phyloP scores from a whole-genome alignment of 169 alveolate species.

The Plasmodium cynomolgi region DNA sequence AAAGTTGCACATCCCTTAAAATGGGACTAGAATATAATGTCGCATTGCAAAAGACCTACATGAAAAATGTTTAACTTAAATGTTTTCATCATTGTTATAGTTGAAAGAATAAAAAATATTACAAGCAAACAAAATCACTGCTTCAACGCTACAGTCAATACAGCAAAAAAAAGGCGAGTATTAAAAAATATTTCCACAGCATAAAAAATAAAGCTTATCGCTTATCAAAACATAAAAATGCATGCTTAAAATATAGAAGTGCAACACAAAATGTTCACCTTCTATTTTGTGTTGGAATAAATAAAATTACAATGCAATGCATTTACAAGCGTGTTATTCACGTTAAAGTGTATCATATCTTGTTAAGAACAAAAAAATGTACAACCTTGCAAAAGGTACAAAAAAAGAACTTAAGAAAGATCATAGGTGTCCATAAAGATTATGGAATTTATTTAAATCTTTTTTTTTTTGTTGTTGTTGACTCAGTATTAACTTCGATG shows the following conservation, averaged over 20 bases:
- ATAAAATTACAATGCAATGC: background rate
- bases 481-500: background rate
- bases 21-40: background rate
- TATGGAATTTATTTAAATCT: background rate
- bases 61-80: background rate
- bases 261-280: background rate
- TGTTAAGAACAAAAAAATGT: background rate
- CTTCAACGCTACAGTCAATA: background rate
- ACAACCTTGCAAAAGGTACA: background rate
- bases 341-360: background rate
- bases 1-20: background rate
- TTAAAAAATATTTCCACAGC: background rate
- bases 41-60: background rate
- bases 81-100: background rate
- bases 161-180: background rate
- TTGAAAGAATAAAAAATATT: background rate
- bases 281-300: background rate
- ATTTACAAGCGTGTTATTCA: background rate
- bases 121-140: background rate
- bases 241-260: background rate
- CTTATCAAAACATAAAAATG: background rate
- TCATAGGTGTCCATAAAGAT: background rate
- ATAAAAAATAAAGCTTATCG: background rate
- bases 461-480: background rate
- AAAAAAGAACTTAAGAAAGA: background rate